Base-by-base conservation (phyloP, 768 basidiomycete genomes). In the Boletus edulis region DNA sequence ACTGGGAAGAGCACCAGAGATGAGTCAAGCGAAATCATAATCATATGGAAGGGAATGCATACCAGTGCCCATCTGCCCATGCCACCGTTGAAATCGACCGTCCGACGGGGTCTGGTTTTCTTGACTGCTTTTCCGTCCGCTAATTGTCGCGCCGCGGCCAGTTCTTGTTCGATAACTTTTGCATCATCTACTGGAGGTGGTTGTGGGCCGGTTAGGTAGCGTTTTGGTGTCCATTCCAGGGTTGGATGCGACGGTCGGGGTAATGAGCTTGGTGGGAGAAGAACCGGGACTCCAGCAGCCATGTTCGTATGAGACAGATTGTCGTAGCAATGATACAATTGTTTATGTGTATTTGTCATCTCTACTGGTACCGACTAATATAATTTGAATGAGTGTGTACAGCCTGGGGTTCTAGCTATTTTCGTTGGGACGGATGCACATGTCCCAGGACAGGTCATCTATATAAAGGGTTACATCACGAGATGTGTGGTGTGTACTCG, bases 71-170 rank as follows among this genome's bases (percentile, higher is more conserved):
- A 97, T 59, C 94, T 80, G 15, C 88, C 90, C 73, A 96, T 78
- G 2, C 86, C 86, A 29, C 94, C 94, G 61, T 89, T 88, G 63
- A 94, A 98, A 72, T 98, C 97, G 13, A 98, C 95, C 18, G 97
- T 98, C 74, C 94, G 76, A 51, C 95, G 76, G 20, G 97, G 94
- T 57, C 94, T 82, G 45, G 91, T 94, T 77, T 94, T 95, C 80
- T 93, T 96, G 58, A 89, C 80, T 17, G 84, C 75, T 69, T 89
- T 91, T 4, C 91, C 91, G 63, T 93, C 92, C 58, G 89, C 75
- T 62, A 83, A 74, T 65, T 85, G 86, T 46, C 86, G 75, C 29
- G 82, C 85, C 61, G 80, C 84, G 2, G 89, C 91, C 57, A 91
- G 76, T 64, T 95, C 91, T 56, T 86, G 84, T 62, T 95, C 90